Conservation (phyloP, 78 protist genomes). For the Neovahlkampfia damariscottae region DNA sequence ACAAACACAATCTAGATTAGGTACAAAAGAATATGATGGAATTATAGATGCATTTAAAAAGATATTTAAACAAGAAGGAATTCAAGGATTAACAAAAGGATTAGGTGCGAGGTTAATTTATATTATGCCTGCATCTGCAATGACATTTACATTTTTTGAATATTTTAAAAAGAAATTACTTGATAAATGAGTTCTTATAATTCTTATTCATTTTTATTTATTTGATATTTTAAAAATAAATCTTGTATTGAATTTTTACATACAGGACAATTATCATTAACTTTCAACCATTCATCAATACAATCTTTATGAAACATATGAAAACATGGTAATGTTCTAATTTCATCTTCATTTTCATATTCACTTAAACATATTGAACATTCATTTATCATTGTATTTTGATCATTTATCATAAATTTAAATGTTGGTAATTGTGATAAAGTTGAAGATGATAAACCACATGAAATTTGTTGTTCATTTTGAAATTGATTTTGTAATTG, state of each 20-base stretch:
- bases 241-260: no score
- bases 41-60: background rate
- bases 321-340: constrained; percentile 30
- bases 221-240: no score
- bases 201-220: no score
- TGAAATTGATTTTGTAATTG: no score
- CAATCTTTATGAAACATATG: constrained; percentile 38
- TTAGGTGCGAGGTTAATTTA: background rate
- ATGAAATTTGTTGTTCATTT: no score
- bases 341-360: background rate
- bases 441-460: no score
- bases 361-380: constrained; percentile 36
- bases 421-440: no score
- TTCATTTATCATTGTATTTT: no score
- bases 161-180: no score
- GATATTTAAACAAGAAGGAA: background rate
- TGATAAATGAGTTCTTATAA: no score
- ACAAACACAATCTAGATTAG: background rate
- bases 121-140: background rate
- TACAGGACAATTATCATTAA: constrained; percentile 21
- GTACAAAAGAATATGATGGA: background rate
- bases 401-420: no score
- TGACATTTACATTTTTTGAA: constrained; percentile 1
- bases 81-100: background rate
- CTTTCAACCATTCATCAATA: constrained; percentile 31